Conservation (phyloP, 306 rosid species). For the Dryas drummondii region DNA sequence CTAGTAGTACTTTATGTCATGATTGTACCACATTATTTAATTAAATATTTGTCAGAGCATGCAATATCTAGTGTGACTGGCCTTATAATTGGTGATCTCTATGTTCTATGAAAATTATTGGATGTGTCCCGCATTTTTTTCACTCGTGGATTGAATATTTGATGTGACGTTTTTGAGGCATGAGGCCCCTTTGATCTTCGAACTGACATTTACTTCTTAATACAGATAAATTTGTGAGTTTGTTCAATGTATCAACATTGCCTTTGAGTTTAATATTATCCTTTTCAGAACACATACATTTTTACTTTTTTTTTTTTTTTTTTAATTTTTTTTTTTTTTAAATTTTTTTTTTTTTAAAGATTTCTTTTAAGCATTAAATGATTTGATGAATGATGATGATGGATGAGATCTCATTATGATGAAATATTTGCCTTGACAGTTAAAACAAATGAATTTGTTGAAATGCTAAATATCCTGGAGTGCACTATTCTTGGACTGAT, state of each 20-base stretch:
- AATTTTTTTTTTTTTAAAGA: no score
- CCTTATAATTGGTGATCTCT: background rate
- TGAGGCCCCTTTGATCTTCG: background rate
- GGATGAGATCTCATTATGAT: conserved; percentile 2
- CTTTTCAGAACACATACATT: no score
- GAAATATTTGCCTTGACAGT: background rate
- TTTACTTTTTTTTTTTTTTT: no score
- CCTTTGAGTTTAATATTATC: background rate
- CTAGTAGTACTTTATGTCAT: no score
- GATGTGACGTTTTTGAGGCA: background rate
- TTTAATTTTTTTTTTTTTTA: no score
- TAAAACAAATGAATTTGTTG: background rate
- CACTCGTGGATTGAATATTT: background rate
- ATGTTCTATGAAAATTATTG: background rate
- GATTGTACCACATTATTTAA: no score
- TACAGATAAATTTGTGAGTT: background rate
- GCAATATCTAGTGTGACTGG: background rate
- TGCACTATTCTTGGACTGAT: background rate
- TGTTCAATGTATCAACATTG: background rate
- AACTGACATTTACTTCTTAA: background rate
- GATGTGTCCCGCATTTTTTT: background rate
- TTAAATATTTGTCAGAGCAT: background rate
- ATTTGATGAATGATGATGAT: conserved; percentile 4
- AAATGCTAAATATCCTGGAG: background rate
- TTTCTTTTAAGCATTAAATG: background rate